A percentile compares a stretch with the other conserved stretches of the same genome.
Conservation (phyloP, 805 yeast genomes). For the Ogataea polymorpha region DNA sequence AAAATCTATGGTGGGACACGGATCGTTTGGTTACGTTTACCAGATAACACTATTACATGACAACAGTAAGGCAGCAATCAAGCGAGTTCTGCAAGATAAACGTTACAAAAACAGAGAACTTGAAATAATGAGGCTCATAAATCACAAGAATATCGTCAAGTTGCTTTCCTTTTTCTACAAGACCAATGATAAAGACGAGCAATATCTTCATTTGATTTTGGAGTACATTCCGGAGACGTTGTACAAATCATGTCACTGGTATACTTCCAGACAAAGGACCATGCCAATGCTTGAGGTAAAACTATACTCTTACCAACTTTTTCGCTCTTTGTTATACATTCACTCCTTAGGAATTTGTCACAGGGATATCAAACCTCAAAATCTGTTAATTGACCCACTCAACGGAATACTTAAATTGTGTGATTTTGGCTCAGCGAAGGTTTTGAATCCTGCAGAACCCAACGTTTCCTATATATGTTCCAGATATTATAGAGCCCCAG, state of each 20-base stretch:
- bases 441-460: slow-evolving; percentile 84
- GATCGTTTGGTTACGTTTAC: slow-evolving; percentile 98
- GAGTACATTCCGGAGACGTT: slow-evolving; percentile 96
- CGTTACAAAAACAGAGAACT: slow-evolving; percentile 92
- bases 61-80: slow-evolving; percentile 84
- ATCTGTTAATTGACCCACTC: slow-evolving; percentile 80
- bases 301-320: slow-evolving; percentile 73
- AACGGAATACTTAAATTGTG: slow-evolving; percentile 86
- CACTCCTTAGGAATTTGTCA: slow-evolving; percentile 81
- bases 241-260: slow-evolving; percentile 86
- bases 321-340: slow-evolving; percentile 76
- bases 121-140: slow-evolving; percentile 88
- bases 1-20: slow-evolving; percentile 93
- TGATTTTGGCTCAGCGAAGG: slow-evolving; percentile 95
- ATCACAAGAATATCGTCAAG: slow-evolving; percentile 85
- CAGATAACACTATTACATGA: slow-evolving; percentile 75
- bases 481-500: slow-evolving; percentile 96
- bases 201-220: slow-evolving; percentile 83
- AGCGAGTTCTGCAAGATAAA: slow-evolving; percentile 93
- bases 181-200: slow-evolving; percentile 59
- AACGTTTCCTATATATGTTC: slow-evolving; percentile 96
- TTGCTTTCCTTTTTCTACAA: slow-evolving; percentile 84
- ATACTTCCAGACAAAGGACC: slow-evolving; percentile 62
- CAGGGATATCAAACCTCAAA: slow-evolving; percentile 90
- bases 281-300: slow-evolving; percentile 93